Base-by-base conservation (phyloP, 192 early-diverging fungal genomes). In the Coemansia pectinata region DNA sequence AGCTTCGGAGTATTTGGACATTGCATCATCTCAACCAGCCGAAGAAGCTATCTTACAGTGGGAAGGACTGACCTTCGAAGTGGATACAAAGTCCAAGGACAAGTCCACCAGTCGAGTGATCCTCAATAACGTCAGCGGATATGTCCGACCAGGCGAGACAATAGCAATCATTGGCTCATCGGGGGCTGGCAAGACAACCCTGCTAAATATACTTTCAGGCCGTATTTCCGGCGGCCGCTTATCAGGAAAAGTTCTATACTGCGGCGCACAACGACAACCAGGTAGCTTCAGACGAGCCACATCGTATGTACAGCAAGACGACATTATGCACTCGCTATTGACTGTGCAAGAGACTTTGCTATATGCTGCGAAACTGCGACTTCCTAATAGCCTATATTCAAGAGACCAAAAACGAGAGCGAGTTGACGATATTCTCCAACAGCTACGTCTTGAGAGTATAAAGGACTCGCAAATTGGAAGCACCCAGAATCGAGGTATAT, bases 131-230 rank as follows among this genome's bases (percentile, higher is more conserved):
- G 86, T 96, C 19, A 88, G 81, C 2, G 94, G 94, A 5, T 71
- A 87, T 15, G 87, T 92, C 29, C 76, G 79, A 19, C 81, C 91
- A 7, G 92, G 91, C 34, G 87, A 91, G 38, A 83, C 91, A 45
- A 83, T 93, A 53, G 94, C 93, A 1, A 92, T 99, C 15, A 97
- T 97, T 86, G 97, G 96, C 5, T 93, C 94, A 0, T 91, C 90
- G 33, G 96, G 96, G 11, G 93, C 95, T 6, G 96, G 95, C 21
- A 97, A 96, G 81, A 90, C 94, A 10, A 94, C 91, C 5, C 69
- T 96, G 27, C 77, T 98, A 12, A 92, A 94, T 75, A 85, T 92
- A n/a, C 74, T 94, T n/a, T 90, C 90, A 8, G 89, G 88, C 0
- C 91, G 91, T 29, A 78, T 86, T n/a, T 82, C 85, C 45, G 86